These are phyloP conservation scores for Fomitiporia mediterranea DNA, from an alignment of 1,284 basidiomycete species.

Conservation along the genomic window DNA sequence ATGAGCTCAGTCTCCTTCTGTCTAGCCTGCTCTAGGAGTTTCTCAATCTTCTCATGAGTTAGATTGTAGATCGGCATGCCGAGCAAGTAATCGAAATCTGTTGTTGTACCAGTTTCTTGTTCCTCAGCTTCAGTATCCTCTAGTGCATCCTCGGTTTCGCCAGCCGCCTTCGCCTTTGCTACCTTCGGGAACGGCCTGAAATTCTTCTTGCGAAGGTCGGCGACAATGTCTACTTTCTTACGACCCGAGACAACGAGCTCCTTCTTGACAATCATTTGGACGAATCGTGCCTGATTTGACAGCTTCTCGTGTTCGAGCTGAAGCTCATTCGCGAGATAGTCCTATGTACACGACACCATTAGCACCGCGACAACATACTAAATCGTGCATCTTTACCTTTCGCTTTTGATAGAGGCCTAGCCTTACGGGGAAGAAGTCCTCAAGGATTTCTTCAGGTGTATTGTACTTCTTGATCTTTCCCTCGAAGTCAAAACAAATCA, in stretches of 20 bases:
- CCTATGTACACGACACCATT: slow-evolving; percentile 43
- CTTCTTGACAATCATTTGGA: slow-evolving; percentile 92
- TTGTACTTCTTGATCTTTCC: slow-evolving; percentile 96
- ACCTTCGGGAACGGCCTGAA: slow-evolving; percentile 90
- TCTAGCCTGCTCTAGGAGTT: slow-evolving; percentile 74
- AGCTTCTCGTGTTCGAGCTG: slow-evolving; percentile 81
- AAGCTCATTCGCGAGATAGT: slow-evolving; percentile 82
- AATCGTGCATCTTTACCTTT: slow-evolving; percentile 59
- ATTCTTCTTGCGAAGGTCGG: slow-evolving; percentile 76
- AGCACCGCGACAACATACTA: background rate
- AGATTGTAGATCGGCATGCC: slow-evolving; percentile 95
- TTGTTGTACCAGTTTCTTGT: slow-evolving; percentile 37
- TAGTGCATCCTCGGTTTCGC: slow-evolving; percentile 62
- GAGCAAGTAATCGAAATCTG: slow-evolving; percentile 92
- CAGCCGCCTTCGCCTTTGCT: slow-evolving; percentile 63
- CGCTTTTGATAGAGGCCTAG: slow-evolving; percentile 91
- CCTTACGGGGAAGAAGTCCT: slow-evolving; percentile 91
- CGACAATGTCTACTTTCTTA: slow-evolving; percentile 84
- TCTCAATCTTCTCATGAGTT: slow-evolving; percentile 94
- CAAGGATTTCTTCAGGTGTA: slow-evolving; percentile 87
- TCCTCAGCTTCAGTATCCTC: slow-evolving; percentile 51
- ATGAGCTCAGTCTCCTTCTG: slow-evolving; percentile 85
- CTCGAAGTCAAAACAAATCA: slow-evolving; percentile 98
- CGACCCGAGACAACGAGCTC: slow-evolving; percentile 90
- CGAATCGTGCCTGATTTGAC: slow-evolving; percentile 95